Conservation (phyloP, 768 basidiomycete species). For the Hygrocybe coccinea region DNA sequence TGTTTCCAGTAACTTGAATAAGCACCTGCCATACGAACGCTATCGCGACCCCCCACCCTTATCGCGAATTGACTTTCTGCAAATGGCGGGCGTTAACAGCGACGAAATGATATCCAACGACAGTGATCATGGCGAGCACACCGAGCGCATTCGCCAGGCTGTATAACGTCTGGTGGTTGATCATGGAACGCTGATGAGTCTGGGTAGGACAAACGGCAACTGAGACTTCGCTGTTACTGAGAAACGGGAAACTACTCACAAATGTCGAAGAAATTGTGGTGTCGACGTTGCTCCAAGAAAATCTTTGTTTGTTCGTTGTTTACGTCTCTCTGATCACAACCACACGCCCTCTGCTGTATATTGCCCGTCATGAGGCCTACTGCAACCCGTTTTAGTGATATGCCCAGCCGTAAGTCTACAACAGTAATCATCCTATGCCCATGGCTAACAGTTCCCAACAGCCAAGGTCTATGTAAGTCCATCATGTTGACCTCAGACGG, state of each 20-base stretch:
- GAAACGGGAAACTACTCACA: conserved; percentile 4
- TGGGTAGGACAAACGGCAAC: background rate
- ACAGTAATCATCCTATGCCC: background rate
- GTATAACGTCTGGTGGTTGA: conserved; percentile 75
- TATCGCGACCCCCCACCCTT: too few species aligned
- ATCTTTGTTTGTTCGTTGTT: conserved; percentile 13
- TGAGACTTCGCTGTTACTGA: background rate
- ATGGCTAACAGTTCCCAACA: conserved; percentile 23
- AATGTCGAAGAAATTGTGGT: conserved; percentile 36
- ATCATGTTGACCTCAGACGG: background rate
- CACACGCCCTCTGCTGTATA: conserved; percentile 17
- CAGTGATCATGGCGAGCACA: conserved; percentile 77
- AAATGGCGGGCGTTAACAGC: conserved; percentile 64
- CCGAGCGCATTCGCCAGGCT: conserved; percentile 80
- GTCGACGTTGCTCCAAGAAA: too few species aligned
- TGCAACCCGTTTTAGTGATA: conserved; percentile 56
- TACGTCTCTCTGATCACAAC: conserved; percentile 10
- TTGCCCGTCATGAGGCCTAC: conserved; percentile 57
- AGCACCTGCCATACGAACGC: too few species aligned
- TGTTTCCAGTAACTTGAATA: too few species aligned
- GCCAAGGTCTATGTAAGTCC: conserved; percentile 78
- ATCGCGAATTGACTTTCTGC: background rate
- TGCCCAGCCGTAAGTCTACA: conserved; percentile 72
- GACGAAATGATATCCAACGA: conserved; percentile 86
- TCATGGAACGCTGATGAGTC: conserved; percentile 45